phyloP scores from a whole-genome alignment of 768 basidiomycete species.

The Punctularia strigosozonata region DNA sequence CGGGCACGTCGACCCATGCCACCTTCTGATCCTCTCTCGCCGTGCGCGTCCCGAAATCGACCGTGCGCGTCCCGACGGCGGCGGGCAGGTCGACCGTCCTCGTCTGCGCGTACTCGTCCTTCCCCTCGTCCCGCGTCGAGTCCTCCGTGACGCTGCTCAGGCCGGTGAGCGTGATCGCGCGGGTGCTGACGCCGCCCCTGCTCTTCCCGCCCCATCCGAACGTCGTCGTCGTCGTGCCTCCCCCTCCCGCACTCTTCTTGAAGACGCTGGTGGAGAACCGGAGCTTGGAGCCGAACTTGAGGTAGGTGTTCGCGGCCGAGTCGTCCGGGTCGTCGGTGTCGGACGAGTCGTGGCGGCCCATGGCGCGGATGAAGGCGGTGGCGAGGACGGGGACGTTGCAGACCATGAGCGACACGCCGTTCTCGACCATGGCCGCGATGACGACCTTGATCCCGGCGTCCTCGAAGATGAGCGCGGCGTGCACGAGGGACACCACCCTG shows the following conservation, averaged over 20 bases:
- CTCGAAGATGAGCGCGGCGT: slow-evolving; percentile 15
- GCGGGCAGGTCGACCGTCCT: no score
- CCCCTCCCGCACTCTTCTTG: background rate
- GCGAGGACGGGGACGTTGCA: background rate
- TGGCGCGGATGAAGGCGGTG: background rate
- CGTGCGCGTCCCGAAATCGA: no score
- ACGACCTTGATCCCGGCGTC: slow-evolving; percentile 17
- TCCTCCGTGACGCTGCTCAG: no score
- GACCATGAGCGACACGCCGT: slow-evolving; percentile 1
- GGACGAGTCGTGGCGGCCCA: background rate
- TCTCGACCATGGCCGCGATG: slow-evolving; percentile 16
- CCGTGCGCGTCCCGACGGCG: no score
- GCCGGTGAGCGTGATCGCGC: no score
- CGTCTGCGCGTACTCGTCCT: no score
- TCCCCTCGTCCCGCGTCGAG: no score
- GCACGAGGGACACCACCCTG: slow-evolving; percentile 19
- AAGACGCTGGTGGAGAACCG: background rate
- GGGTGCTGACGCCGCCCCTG: no score
- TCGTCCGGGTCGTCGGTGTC: background rate
- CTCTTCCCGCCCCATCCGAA: background rate
- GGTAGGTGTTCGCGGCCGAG: background rate
- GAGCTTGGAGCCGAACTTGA: background rate
- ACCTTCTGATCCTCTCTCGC: no score
- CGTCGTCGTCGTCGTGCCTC: background rate
- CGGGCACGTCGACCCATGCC: no score